phyloP scores from a whole-genome alignment of 164 flowering plant genomes.

The Sextonia rubra region DNA sequence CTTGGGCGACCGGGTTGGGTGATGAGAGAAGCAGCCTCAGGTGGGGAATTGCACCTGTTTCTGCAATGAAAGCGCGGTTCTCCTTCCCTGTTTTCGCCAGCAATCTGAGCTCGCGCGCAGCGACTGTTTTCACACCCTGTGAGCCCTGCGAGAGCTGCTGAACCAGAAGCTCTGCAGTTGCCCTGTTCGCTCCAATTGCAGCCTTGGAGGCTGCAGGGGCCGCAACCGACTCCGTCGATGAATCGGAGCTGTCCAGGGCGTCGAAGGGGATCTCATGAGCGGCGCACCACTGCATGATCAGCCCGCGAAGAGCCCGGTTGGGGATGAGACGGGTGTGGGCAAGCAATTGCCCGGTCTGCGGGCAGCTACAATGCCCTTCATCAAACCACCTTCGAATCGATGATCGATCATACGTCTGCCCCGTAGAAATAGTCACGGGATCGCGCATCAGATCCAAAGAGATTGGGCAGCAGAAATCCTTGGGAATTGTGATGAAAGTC shows the following conservation, averaged over 20 bases:
- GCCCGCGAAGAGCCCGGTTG: conserved; percentile 66
- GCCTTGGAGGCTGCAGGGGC: conserved; percentile 50
- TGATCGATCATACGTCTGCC: conserved; percentile 89
- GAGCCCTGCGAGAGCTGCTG: conserved; percentile 56
- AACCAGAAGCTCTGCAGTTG: conserved; percentile 68
- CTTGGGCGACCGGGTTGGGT: conserved; percentile 61
- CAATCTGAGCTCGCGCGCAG: conserved; percentile 76
- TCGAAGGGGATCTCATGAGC: conserved; percentile 61
- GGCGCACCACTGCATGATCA: conserved; percentile 80
- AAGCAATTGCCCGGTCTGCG: conserved; percentile 87
- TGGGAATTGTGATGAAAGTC: conserved; percentile 54
- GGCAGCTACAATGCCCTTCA: conserved; percentile 83
- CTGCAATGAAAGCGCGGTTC: conserved; percentile 89
- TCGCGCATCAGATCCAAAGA: conserved; percentile 88
- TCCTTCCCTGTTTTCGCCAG: conserved; percentile 83
- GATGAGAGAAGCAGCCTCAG: conserved; percentile 59
- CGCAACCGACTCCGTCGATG: conserved; percentile 34
- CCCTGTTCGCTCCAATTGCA: conserved; percentile 72
- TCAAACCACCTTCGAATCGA: conserved; percentile 80
- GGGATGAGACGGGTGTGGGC: conserved; percentile 60
- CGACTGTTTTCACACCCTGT: conserved; percentile 51
- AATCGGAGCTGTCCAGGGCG: conserved; percentile 41
- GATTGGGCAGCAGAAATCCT: conserved; percentile 86
- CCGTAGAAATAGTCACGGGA: conserved; percentile 79
- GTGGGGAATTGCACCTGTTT: conserved; percentile 92